phyloP scores from a whole-genome alignment of 805 yeast species.

The Monosporozyma unispora region DNA sequence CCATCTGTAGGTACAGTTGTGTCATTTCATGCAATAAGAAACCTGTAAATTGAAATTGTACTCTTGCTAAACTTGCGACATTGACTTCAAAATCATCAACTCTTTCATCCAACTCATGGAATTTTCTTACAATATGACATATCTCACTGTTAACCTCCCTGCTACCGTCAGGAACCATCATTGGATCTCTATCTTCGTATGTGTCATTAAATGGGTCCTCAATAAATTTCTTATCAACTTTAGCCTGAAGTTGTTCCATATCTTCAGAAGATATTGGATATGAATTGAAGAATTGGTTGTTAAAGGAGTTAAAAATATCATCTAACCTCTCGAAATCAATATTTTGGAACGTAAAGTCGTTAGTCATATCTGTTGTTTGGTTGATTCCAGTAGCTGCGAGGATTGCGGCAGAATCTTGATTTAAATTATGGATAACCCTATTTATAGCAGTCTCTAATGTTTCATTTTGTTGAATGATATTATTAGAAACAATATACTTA shows the following conservation, averaged over 20 bases:
- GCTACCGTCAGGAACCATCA: constrained; percentile 26
- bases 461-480: constrained; percentile 20
- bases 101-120: constrained; percentile 26
- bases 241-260: constrained; percentile 13
- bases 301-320: constrained; percentile 21
- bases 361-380: constrained; percentile 24
- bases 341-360: constrained; percentile 25
- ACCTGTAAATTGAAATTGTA: constrained; percentile 31
- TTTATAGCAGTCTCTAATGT: constrained; percentile 22
- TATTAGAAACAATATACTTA: constrained; percentile 22
- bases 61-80: constrained; percentile 30
- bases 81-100: constrained; percentile 30
- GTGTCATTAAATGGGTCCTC: constrained; percentile 28
- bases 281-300: constrained; percentile 5
- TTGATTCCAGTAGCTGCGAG: constrained; percentile 28
- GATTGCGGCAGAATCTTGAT: constrained; percentile 29
- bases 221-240: constrained; percentile 24
- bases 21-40: constrained; percentile 30
- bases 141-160: constrained; percentile 24
- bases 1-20: constrained; percentile 25
- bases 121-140: constrained; percentile 26
- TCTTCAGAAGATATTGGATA: constrained; percentile 12
- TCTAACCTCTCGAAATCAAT: constrained; percentile 26
- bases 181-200: constrained; percentile 22
- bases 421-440: constrained; percentile 23